Evolutionary conservation across 2,329 filamentous ascomycete genomes (phyloP), one percentile per base, ranked within the genome.

Genomic region (Cryphonectria nitschkei): DNA sequence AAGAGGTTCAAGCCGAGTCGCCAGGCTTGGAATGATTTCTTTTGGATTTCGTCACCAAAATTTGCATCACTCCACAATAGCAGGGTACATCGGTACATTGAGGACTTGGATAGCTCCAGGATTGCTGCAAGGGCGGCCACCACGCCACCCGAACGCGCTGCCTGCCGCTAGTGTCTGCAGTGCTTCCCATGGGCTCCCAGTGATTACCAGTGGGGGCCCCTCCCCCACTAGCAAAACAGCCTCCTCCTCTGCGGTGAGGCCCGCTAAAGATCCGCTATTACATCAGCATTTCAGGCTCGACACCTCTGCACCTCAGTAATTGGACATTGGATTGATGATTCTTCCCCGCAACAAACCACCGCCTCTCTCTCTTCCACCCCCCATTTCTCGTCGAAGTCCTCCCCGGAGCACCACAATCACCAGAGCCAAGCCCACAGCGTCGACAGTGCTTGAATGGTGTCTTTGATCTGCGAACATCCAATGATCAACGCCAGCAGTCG

Each of bases 21-120:
- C 67, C 63, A 65, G 67, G 46, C 65, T 69, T 50, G 62, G 37
- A 34, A 11, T 64, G 16, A 3, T 46, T 50, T 34, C 19, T n/a
- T 52, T 52, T 46, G 26, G 41, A 65, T 65, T 65, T 65, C 63
- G 63, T 65, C 63, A 65, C 63, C 63, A 65, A 50, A 52, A 50
- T 65, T 65, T 65, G 63, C 63, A 34, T 50, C 29, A 34, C 63
- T 46, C 41, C 26, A 29, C n/a, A 26, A 2, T 52, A 22, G 63
- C 9, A 29, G 22, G 39, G 62, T 64, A 50, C 62, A 26, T 37
- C 9, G 19, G 56, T 37, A 34, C 56, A 2, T 56, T 19, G n/a
- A 32, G n/a, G n/a, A 8, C n/a, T 26, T n/a, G 39, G 34, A 34
- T 34, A 58, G 54, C 54, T 58, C 54, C 14, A 58, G 54, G 54